phyloP scores from a whole-genome alignment of 768 basidiomycete species.

The Russula sp. region DNA sequence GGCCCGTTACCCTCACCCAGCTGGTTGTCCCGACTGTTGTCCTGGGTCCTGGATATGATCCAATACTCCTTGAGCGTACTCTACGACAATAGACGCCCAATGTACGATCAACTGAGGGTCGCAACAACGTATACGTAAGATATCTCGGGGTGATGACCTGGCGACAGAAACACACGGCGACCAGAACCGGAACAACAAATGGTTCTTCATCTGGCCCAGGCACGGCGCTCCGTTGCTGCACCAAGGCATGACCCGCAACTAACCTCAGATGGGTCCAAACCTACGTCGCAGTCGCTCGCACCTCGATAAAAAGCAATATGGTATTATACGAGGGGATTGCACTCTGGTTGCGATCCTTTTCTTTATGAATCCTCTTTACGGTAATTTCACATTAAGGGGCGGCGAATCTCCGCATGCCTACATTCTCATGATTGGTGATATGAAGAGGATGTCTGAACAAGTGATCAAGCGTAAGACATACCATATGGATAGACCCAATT shows the following conservation, averaged over 20 bases:
- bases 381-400: too few species aligned
- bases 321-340: slow-evolving; percentile 16
- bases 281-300: neutral
- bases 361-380: neutral
- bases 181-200: too few species aligned
- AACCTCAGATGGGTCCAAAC: too few species aligned
- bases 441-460: too few species aligned
- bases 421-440: too few species aligned
- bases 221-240: neutral
- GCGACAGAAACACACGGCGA: too few species aligned
- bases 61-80: neutral
- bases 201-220: neutral
- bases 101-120: neutral
- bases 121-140: too few species aligned
- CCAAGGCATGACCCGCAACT: neutral
- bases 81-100: neutral
- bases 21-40: neutral
- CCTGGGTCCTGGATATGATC: neutral
- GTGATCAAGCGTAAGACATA: too few species aligned
- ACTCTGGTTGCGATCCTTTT: slow-evolving; percentile 4
- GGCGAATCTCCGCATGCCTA: too few species aligned
- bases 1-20: too few species aligned
- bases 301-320: neutral
- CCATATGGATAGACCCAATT: neutral
- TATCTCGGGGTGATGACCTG: too few species aligned